Evolutionary conservation across 352 stramenopile species (phyloP).

Genomic region (Achlya hypogyna): DNA sequence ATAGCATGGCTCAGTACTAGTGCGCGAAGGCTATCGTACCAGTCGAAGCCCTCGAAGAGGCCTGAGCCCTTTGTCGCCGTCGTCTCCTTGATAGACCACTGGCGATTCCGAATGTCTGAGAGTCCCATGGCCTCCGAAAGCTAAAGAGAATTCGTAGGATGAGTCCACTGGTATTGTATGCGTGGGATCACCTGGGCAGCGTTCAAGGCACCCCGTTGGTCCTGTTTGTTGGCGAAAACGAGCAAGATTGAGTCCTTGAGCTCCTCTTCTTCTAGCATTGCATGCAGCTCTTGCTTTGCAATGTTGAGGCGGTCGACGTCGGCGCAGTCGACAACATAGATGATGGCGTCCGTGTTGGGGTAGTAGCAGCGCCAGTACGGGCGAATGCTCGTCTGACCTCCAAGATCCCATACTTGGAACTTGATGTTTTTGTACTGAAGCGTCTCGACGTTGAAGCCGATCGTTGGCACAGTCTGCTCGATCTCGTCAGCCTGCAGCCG

Average conservation of each 20-base stretch:
- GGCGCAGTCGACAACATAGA: conserved; percentile 94
- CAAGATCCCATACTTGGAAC: conserved; percentile 99
- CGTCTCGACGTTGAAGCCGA: conserved; percentile 96
- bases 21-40: conserved; percentile 40
- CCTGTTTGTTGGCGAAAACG: conserved; percentile 99
- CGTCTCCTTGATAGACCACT: conserved; percentile 99
- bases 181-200: conserved; percentile 56
- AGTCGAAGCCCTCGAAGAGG: conserved; percentile 99
- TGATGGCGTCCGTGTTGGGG: conserved; percentile 97
- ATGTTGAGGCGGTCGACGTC: conserved; percentile 96
- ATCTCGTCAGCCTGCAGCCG: conserved; percentile 88
- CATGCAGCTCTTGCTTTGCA: conserved; percentile 95
- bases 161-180: neutral
- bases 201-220: conserved; percentile 92
- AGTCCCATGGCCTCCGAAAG: conserved; percentile 98
- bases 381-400: conserved; percentile 99
- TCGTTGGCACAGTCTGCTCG: conserved; percentile 98
- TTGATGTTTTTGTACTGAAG: conserved; percentile 91
- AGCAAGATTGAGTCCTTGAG: conserved; percentile 98
- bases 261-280: conserved; percentile 98
- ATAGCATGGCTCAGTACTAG: neutral
- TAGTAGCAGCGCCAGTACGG: conserved; percentile 99
- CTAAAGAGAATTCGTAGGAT: conserved; percentile 30
- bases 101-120: conserved; percentile 96
- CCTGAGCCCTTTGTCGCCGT: conserved; percentile 96